Evolutionary conservation across 2,329 filamentous ascomycete genomes (phyloP).

Genomic region (Pseudogymnoascus pannorum): DNA sequence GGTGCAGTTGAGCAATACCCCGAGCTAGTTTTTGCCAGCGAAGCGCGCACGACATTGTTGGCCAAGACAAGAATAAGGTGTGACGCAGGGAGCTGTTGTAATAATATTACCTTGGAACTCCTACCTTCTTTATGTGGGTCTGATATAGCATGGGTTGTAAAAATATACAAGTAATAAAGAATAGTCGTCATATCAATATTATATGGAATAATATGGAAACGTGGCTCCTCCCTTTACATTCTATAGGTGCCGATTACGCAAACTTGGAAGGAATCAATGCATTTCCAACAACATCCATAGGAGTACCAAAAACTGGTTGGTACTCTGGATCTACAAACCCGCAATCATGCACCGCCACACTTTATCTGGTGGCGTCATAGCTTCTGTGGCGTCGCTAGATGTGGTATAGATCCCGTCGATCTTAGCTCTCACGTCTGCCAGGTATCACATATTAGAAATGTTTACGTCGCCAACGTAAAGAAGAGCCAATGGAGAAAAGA

Average conservation of each 20-base stretch:
- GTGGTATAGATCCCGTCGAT: background rate
- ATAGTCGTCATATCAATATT: constrained; percentile 6
- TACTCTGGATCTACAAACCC: background rate
- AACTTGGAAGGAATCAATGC: constrained; percentile 1
- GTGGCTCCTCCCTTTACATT: background rate
- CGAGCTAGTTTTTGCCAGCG: background rate
- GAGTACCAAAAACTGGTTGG: background rate
- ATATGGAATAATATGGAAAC: background rate
- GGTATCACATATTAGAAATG: constrained; percentile 5
- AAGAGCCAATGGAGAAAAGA: background rate
- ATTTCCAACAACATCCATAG: background rate
- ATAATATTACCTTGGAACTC: constrained; percentile 6
- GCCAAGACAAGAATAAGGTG: background rate
- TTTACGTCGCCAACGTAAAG: background rate
- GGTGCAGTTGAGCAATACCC: background rate
- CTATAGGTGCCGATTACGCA: background rate
- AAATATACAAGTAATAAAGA: constrained; percentile 1
- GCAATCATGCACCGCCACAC: background rate
- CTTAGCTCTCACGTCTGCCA: background rate
- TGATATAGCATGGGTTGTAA: background rate
- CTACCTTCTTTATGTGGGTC: background rate
- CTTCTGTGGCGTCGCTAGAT: background rate
- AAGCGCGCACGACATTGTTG: background rate
- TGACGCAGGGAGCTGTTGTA: constrained; percentile 5
- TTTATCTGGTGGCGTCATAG: constrained; percentile 3